Base-by-base conservation (phyloP, 192 early-diverging fungal genomes). In the Phlyctochytrium planicorne region DNA sequence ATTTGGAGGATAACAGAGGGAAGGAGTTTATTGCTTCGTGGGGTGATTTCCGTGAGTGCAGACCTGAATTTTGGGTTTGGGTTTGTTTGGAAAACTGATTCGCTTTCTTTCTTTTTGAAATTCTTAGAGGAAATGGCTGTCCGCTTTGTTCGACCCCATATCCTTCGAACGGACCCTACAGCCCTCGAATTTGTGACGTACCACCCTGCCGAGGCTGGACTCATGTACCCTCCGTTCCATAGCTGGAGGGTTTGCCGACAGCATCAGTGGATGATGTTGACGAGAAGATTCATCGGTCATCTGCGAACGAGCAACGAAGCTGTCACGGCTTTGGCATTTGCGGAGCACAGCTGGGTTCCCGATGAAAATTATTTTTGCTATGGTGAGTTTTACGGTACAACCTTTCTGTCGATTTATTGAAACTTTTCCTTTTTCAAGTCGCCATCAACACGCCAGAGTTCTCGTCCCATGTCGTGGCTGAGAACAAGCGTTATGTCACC, bases 21-120 rank as follows among this genome's bases (percentile, higher is more conserved):
- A 70, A 68, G 52, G 69, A 70, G 14, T 75, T 55, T n/a, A 82
- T 82, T 35, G 67, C 77, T 53, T 75, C 67, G 37, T 82, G 81
- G 81, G 25, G 34, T 66, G 23, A 52, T 80, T 52, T 65, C 32
- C 1, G 36, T 50, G 31, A n/a, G n/a, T n/a, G n/a, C n/a, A n/a
- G n/a, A n/a, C n/a, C n/a, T n/a, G n/a, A 67, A 52, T 74, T 72
- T 20, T 74, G 47, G 20, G 77, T 82, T 36, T 62, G 77, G 62
- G 76, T 64, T 52, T 82, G 80, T 76, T 25, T 64, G 1, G 72
- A 75, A n/a, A 50, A n/a, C 40, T 50, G 40, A n/a, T 62, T 2
- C 68, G 75, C 6, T 56, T 70, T 27, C 30, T 6, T 62, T 74
- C 67, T 71, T 20, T 56, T 29, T 47, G 20, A 47, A 47, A 47